Evolutionary conservation across 495 filamentous ascomycete genomes (phyloP).

Genomic region (Chaetomium tenue): DNA sequence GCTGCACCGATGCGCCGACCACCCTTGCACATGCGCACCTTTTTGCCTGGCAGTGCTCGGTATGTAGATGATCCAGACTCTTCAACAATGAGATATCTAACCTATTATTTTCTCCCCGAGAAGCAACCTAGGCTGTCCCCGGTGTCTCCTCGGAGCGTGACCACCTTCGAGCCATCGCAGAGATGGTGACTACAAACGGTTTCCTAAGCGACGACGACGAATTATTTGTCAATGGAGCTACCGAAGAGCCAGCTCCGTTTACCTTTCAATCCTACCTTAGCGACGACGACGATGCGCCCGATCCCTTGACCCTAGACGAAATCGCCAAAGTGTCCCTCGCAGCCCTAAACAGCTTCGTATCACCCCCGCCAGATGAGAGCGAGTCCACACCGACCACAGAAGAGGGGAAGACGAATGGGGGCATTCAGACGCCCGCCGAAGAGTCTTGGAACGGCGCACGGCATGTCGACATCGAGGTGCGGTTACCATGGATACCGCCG

Average conservation of each 20-base stretch:
- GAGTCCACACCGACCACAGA: background rate
- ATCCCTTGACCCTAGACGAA: constrained; percentile 20
- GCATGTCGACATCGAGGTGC: constrained; percentile 29
- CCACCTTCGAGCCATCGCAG: background rate
- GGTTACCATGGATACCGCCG: constrained; percentile 25
- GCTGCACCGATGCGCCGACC: constrained; percentile 1
- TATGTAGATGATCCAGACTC: constrained; percentile 1
- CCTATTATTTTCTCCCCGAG: background rate
- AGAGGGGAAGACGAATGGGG: background rate
- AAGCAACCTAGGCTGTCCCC: background rate
- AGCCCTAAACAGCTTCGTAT: background rate
- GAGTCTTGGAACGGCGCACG: background rate
- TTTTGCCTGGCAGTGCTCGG: background rate
- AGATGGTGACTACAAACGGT: constrained; percentile 22
- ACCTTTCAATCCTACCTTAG: constrained; percentile 31
- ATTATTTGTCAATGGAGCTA: constrained; percentile 14
- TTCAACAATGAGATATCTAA: background rate
- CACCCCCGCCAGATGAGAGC: background rate
- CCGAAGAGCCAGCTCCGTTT: constrained; percentile 21
- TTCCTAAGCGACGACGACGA: constrained; percentile 28
- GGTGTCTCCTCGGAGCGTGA: background rate
- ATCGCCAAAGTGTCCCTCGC: constrained; percentile 13
- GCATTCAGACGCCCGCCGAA: background rate
- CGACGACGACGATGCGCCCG: constrained; percentile 28
- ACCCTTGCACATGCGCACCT: background rate